These are phyloP conservation scores for Bigelowiella natans DNA, from an alignment of 78 protist genomes.

Conservation along the genomic window DNA sequence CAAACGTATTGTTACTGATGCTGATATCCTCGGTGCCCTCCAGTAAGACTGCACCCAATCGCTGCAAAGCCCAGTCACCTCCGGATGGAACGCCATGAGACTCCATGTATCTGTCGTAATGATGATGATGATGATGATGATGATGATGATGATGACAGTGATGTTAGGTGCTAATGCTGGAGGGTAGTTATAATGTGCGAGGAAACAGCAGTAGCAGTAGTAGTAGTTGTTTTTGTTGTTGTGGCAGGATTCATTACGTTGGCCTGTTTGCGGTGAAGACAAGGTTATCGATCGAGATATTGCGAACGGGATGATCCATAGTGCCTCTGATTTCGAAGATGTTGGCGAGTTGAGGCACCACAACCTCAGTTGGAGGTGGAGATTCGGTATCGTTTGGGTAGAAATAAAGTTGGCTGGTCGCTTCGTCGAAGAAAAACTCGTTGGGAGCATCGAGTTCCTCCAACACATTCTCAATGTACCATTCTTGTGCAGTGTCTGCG, in stretches of 20 bases:
- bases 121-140: neutral
- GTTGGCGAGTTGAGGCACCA: too few relatives aligned
- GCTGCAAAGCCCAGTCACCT: conserved; percentile 43
- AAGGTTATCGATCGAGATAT: neutral
- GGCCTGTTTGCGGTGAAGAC: too few relatives aligned
- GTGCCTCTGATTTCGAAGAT: too few relatives aligned
- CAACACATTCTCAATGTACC: neutral
- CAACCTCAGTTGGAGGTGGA: too few relatives aligned
- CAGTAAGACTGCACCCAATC: conserved; percentile 9
- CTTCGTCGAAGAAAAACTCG: neutral
- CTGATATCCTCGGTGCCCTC: neutral
- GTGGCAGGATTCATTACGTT: too few relatives aligned
- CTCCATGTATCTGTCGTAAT: conserved; percentile 27
- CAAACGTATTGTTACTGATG: neutral
- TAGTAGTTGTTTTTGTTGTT: too few relatives aligned
- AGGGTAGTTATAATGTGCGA: too few relatives aligned
- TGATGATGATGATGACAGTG: neutral
- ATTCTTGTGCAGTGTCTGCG: neutral
- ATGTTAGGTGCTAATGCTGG: too few relatives aligned
- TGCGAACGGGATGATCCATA: conserved; percentile 3
- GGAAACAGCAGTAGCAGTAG: too few relatives aligned
- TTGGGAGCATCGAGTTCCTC: neutral
- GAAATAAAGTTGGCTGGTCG: too few relatives aligned
- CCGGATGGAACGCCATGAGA: conserved; percentile 41
- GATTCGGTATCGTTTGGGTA: too few relatives aligned